Percentiles rank a stretch among this genome's conserved stretches.
phyloP scores from a whole-genome alignment of 345 rosid genomes.

The Ceriops decandra region DNA sequence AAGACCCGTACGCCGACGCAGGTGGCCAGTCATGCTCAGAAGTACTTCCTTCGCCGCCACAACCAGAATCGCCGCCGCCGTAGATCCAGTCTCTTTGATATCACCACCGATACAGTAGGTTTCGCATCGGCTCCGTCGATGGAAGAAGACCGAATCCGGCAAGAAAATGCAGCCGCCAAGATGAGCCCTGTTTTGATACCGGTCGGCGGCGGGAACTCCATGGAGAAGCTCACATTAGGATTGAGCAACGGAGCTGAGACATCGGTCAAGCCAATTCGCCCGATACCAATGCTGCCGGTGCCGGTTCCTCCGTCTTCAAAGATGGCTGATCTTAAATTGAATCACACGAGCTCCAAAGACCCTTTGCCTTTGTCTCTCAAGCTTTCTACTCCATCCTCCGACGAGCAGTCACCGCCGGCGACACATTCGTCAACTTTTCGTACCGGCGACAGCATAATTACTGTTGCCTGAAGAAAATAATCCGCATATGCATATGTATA shows the following conservation, averaged over 20 bases:
- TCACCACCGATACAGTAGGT: constrained; percentile 52
- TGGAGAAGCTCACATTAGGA: constrained; percentile 34
- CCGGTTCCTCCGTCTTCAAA: constrained; percentile 63
- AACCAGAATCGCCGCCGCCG: constrained; percentile 69
- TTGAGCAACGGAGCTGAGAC: constrained; percentile 4
- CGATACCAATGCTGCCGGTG: constrained; percentile 46
- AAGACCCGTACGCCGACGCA: constrained; percentile 80
- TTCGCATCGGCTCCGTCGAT: constrained; percentile 17
- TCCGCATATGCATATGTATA: background rate
- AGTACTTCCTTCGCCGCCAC: constrained; percentile 63
- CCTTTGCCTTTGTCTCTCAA: constrained; percentile 50
- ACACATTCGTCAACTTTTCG: constrained; percentile 42
- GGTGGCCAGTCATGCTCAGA: constrained; percentile 85
- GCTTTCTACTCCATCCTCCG: constrained; percentile 41
- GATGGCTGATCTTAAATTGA: constrained; percentile 63
- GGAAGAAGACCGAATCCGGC: constrained; percentile 39
- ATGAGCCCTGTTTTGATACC: constrained; percentile 20
- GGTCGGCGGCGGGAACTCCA: constrained; percentile 19
- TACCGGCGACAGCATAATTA: constrained; percentile 59
- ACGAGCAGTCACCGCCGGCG: constrained; percentile 42
- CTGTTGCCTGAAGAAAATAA: constrained; percentile 46
- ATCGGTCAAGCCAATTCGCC: constrained; percentile 41
- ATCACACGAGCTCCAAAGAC: constrained; percentile 26
- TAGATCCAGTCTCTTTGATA: constrained; percentile 72
- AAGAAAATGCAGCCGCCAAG: constrained; percentile 18